Base-by-base conservation (phyloP, 2,329 filamentous ascomycete species). In the Penicillium paneum region DNA sequence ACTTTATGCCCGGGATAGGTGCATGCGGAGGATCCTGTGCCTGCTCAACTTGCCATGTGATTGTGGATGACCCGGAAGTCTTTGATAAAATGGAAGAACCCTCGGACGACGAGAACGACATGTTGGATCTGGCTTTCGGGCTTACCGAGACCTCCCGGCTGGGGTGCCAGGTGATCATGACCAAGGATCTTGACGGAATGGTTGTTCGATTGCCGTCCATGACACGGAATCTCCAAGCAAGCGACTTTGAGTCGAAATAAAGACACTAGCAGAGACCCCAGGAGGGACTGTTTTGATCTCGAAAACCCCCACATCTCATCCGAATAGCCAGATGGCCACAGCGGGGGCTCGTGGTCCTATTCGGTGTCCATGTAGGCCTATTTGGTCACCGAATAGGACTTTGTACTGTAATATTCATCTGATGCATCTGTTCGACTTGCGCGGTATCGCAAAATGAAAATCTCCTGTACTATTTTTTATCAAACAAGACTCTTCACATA, bases 181-280 rank as follows among this genome's bases (percentile, higher is more conserved):
- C 79, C 56, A 91, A 91, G 74, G 91, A 95, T 63, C 75, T 97
- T 60, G 89, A 97, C 70, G 94, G 94, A 0, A 61, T 99, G 66
- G 84, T 85, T 42, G 91, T 99, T 31, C 89, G 84, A 73, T 76
- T 99, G 67, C 94, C 94, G 12, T 86, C 85, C 35, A 97, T 97
- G 91, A 97, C 94, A 61, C 83, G 94, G 72, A 99, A 99, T 70
- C 68, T 99, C 75, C 94, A 99, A 77, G 90, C 91, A 13, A 96
- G 90, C 73, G 94, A 99, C 76, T 99, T 99, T 67, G 80, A 67
- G 71, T 64, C 74, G 64, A 70, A 77, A 65, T 76, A 75, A 64
- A 64, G 55, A 57, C n/a, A 40, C 10, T 36, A 54, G n/a, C 54
- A 51, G 6, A 29, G 21, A 55, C 50, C 44, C 46, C n/a, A 39